These are phyloP conservation scores for Scenedesmus sp. DNA, from an alignment of 163 green algal species.

Conservation along the genomic window DNA sequence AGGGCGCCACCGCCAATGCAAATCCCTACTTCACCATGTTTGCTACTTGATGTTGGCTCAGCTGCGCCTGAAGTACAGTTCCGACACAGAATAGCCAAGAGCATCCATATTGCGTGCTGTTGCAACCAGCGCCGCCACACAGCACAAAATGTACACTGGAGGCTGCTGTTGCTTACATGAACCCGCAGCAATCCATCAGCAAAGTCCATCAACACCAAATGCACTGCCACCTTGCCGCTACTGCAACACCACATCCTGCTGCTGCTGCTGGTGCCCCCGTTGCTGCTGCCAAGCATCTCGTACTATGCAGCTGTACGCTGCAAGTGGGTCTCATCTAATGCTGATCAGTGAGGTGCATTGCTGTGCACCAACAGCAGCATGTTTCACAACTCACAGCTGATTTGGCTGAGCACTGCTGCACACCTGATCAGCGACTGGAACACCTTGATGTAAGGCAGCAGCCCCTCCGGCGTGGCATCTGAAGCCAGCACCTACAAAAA, in stretches of 20 bases:
- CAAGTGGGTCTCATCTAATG: neutral
- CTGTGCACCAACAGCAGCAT: neutral
- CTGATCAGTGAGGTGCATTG: neutral
- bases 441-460: constrained; percentile 92
- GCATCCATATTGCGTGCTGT: too few species aligned
- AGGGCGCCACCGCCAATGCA: too few species aligned
- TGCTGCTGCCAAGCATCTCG: too few species aligned
- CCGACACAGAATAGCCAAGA: too few species aligned
- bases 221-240: neutral
- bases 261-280: neutral
- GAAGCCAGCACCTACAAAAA: constrained; percentile 76
- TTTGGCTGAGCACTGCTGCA: neutral
- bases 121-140: too few species aligned
- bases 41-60: too few species aligned
- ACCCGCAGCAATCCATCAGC: neutral
- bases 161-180: neutral
- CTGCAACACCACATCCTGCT: neutral
- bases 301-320: neutral
- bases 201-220: neutral
- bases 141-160: neutral
- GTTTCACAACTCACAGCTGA: neutral
- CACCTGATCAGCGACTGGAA: constrained; percentile 95
- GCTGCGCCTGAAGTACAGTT: too few species aligned
- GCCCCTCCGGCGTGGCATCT: constrained; percentile 73
- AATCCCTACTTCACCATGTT: too few species aligned